These are phyloP conservation scores for Mangifera indica DNA, from an alignment of 345 rosid species.

Conservation along the genomic window DNA sequence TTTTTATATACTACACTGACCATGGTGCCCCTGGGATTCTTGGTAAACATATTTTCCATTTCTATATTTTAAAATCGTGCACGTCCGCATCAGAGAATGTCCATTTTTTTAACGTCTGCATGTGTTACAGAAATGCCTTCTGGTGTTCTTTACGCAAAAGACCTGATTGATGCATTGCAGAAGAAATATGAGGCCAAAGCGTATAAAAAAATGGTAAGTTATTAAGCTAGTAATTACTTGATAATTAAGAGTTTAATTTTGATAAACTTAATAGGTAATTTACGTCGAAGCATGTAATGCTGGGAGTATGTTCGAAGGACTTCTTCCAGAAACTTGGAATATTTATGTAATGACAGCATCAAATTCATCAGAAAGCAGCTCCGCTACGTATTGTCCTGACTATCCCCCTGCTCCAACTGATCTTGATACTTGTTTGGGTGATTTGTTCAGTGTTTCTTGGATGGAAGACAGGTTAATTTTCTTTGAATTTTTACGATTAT, in stretches of 20 bases:
- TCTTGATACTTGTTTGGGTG: conserved; percentile 57
- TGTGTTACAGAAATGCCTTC: conserved; percentile 42
- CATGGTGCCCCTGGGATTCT: conserved; percentile 56
- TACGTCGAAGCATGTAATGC: conserved; percentile 71
- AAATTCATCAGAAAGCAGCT: conserved; percentile 54
- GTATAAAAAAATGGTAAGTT: conserved; percentile 50
- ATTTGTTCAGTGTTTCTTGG: conserved; percentile 72
- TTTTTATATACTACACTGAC: conserved; percentile 64
- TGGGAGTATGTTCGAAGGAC: conserved; percentile 66
- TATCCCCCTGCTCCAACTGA: conserved; percentile 24
- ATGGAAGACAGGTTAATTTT: conserved; percentile 64
- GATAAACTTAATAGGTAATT: conserved; percentile 35
- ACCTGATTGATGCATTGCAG: conserved; percentile 46
- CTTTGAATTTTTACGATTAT: background rate
- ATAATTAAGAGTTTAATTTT: background rate
- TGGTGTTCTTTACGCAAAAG: conserved; percentile 37
- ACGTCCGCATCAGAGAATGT: too few species aligned
- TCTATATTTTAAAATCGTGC: too few species aligned
- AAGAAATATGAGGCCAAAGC: conserved; percentile 36
- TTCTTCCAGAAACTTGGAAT: conserved; percentile 37
- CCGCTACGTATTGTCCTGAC: conserved; percentile 45
- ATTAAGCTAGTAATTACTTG: background rate
- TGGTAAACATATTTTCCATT: conserved; percentile 8
- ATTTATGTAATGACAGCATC: conserved; percentile 65
- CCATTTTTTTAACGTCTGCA: background rate